Conservation (phyloP, 495 filamentous ascomycete species). For the Xylaria curta region DNA sequence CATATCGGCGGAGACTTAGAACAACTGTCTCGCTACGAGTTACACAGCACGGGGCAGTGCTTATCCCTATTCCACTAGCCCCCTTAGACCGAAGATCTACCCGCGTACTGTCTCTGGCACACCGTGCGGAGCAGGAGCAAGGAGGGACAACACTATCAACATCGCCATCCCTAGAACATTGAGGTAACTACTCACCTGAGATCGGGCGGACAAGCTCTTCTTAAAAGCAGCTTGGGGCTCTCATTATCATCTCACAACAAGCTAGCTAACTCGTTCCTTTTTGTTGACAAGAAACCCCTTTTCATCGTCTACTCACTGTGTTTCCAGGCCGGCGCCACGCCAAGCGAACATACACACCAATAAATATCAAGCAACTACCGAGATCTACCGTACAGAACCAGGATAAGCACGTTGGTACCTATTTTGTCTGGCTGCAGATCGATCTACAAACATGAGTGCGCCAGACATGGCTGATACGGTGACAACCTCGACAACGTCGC, state of each 20-base stretch:
- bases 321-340: background rate
- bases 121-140: background rate
- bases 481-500: slow-evolving; percentile 33
- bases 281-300: background rate
- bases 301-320: background rate
- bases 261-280: background rate
- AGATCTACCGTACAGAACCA: background rate
- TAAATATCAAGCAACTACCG: background rate
- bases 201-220: background rate
- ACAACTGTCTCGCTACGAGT: background rate
- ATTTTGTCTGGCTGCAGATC: background rate
- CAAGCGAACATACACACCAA: slow-evolving; percentile 7
- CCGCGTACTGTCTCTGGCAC: background rate
- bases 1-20: background rate
- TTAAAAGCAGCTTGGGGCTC: background rate
- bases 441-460: background rate
- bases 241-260: background rate
- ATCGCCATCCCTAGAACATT: background rate
- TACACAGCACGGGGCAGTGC: slow-evolving; percentile 5
- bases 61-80: background rate
- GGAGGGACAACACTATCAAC: background rate
- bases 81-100: background rate
- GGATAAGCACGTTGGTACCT: background rate
- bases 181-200: background rate
- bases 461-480: background rate